Evolutionary conservation across 305 asterid species (phyloP), one percentile per base, ranked within the genome.

Genomic region (Monarda citriodora): DNA sequence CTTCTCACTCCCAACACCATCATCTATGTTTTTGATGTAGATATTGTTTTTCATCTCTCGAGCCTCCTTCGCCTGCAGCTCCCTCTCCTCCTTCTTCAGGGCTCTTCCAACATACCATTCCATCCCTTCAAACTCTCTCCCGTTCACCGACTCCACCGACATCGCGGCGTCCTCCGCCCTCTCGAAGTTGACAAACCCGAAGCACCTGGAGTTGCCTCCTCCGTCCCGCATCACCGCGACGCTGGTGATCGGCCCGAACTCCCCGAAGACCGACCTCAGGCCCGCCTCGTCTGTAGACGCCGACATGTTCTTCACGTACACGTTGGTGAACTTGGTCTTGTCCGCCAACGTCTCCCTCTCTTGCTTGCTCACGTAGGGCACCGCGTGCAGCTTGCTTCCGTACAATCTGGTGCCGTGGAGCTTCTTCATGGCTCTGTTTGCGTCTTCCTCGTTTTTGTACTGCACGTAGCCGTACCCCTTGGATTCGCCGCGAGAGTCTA

Each of bases 51-150:
- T 93, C 50, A 80, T 89, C 22, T 85, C 95, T 37, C 69, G 90
- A 13, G 85, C 84, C 63, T 85, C 96, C 67, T 65, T 83, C 22
- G 81, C 60, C 63, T 94, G 90, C 3, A 7, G 64, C 74, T 86
- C 99, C 72, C 99, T 82, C 70, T 95, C 98, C 16, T 79, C 76
- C 69, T 91, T 91, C 81, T 88, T 95, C 36, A 82, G 91, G 64
- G 99, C 99, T 67, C 90, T 82, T 45, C 96, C 92, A 45, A 88
- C 99, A 65, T 69, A 95, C 98, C 89, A 88, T 47, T 85, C 95
- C 64, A 83, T 86, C 68, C 69, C 64, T 67, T 84, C 91, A 31
- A 84, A 54, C 31, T 65, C 78, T 59, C 79, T 37, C 16, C 98
- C 97, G 72, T 88, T 86, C 13, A 91, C 85, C 60, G 83, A 74